phyloP scores from a whole-genome alignment of 2,329 filamentous ascomycete species.

The Xylaria digitata region DNA sequence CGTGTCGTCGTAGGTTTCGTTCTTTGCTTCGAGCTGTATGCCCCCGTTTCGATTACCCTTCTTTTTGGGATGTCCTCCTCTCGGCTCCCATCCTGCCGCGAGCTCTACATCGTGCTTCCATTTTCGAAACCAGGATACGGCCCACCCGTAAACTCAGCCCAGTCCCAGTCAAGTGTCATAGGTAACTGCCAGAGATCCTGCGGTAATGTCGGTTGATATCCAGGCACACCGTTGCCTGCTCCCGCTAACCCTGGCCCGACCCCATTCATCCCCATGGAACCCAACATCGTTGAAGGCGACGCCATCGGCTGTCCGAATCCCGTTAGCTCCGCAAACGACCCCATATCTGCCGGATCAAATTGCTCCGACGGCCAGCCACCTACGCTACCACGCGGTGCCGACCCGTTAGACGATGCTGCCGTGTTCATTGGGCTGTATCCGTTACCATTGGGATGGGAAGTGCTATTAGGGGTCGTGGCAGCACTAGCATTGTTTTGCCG shows the following conservation, averaged over 20 bases:
- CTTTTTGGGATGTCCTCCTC: neutral
- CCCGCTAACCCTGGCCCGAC: conserved; percentile 40
- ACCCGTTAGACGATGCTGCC: conserved; percentile 52
- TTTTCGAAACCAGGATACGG: conserved; percentile 73
- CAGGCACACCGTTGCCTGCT: conserved; percentile 49
- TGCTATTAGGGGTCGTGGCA: conserved; percentile 32
- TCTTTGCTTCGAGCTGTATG: neutral
- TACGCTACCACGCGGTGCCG: conserved; percentile 59
- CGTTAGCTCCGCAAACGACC: conserved; percentile 59
- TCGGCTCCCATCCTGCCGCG: neutral
- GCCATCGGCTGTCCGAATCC: conserved; percentile 55
- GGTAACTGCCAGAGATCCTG: conserved; percentile 96
- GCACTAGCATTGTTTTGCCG: conserved; percentile 40
- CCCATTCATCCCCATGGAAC: conserved; percentile 52
- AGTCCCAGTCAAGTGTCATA: conserved; percentile 93
- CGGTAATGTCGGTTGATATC: conserved; percentile 83
- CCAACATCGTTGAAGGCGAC: conserved; percentile 46
- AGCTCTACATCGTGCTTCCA: conserved; percentile 55
- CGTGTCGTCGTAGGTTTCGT: conserved; percentile 25
- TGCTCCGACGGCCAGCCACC: conserved; percentile 61
- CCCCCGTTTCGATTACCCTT: neutral
- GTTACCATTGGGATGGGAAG: conserved; percentile 43
- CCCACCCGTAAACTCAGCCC: conserved; percentile 75
- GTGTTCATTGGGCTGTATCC: conserved; percentile 56
- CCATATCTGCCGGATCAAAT: conserved; percentile 56